Percentiles rank a stretch among this genome's conserved stretches.
Evolutionary conservation across 495 filamentous ascomycete species (phyloP).

Genomic region (Copromyces sp.): DNA sequence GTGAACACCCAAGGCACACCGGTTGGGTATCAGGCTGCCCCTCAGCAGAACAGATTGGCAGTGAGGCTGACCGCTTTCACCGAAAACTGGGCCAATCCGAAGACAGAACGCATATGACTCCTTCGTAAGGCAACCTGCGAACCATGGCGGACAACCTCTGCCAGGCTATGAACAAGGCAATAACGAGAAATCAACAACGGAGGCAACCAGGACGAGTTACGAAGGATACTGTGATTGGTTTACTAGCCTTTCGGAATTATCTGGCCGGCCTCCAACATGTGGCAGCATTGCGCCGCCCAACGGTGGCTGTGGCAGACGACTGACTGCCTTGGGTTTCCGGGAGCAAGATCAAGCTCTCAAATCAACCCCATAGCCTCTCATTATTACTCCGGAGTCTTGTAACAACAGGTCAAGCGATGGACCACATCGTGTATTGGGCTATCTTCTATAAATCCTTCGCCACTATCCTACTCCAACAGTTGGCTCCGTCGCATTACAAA

Average conservation of each 20-base stretch:
- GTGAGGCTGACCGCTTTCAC: slow-evolving; percentile 16
- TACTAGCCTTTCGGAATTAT: background rate
- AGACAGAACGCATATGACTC: background rate
- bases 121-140: background rate
- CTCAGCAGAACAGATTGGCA: slow-evolving; percentile 7
- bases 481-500: background rate
- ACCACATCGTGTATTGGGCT: background rate
- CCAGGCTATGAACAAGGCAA: background rate
- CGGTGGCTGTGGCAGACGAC: background rate
- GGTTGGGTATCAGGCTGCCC: slow-evolving; percentile 10
- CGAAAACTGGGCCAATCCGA: slow-evolving; percentile 16
- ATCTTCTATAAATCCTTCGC: background rate
- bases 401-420: background rate
- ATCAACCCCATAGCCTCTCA: background rate
- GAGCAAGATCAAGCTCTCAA: background rate
- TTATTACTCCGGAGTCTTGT: background rate
- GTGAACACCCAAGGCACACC: slow-evolving; percentile 14
- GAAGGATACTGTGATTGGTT: background rate
- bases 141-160: background rate
- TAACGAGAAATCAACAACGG: background rate
- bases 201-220: background rate
- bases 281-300: background rate
- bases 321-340: background rate
- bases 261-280: background rate
- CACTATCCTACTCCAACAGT: background rate